Evolutionary conservation across 441 rosid species (phyloP), one percentile per base, ranked within the genome.

Genomic region (Theobroma grandiflorum): DNA sequence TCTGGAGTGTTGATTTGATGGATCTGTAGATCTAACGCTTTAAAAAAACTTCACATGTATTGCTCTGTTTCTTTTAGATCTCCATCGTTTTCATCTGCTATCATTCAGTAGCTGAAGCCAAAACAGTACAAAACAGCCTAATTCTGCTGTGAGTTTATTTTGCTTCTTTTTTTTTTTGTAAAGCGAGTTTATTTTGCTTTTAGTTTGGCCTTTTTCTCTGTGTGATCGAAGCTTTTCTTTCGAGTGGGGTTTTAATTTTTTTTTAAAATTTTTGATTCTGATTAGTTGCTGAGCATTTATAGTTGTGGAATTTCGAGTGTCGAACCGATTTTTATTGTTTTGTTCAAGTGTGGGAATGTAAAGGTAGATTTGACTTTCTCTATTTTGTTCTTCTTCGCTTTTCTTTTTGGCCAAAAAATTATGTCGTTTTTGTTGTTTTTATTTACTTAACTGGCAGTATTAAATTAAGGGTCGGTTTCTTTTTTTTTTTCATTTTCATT

Each of bases 1-100:
- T 80, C 40, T 40, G 37, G 12, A 31, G 74, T 74, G 71, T 84
- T 79, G 84, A 61, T 83, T 84, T 74, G 86, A 78, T 84, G 88
- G 90, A 89, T 89, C 88, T 87, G 10, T 83, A 78, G 91, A 88
- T 90, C 94, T 85, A 78, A 80, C 79, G 74, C 81, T 72, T 68
- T 79, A 4, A 72, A 71, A 6, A 35, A 70, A 83, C 85, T 26
- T 26, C 87, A 77, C 87, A 83, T 84, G 85, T 87, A 79, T 79
- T 84, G 79, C 74, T 81, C 69, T 85, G 72, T 86, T 81, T 84
- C 83, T 62, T 86, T 86, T 75, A 89, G 94, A 88, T 87, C 96
- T 88, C 90, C 88, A 58, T 86, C 85, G 76, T 71, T 81, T 79
- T 78, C 88, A 31, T 74, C 76, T 72, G 59, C 53, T 78, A 15